Base-by-base conservation (phyloP, 2,329 filamentous ascomycete species). In the Botryotinia calthae region DNA sequence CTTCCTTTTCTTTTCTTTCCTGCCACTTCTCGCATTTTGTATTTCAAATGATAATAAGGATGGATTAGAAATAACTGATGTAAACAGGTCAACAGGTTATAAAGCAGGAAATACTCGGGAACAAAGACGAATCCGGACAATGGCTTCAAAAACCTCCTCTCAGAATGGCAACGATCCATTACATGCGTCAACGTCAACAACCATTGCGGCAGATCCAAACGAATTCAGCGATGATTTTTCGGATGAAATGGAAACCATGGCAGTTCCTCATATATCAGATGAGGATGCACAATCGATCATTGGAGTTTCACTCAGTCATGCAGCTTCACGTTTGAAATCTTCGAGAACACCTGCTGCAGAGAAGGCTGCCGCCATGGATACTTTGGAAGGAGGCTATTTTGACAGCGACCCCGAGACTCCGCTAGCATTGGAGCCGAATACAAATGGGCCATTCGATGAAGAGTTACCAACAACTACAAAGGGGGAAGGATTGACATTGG, bases 221-320 rank as follows among this genome's bases (percentile, higher is more conserved):
- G 72, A 76, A 68, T 62, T 66, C 20, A 63, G 72, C 51, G 71
- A 72, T 56, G 74, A 76, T n/a, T 31, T 72, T 8, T 73, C 72
- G 22, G 75, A 77, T 61, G 76, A 78, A 16, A 51, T 63, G 40
- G 78, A 78, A 54, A 75, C 73, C 54, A 78, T 78, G 72, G 61
- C 74, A 20, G 64, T 74, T 42, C 73, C 73, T 56, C 70, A 76
- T 70, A 73, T 78, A 40, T 74, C 79, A 22, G 77, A 86, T 72
- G 87, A 89, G 77, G 87, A 87, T 75, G 88, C 86, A 7, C 87
- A 88, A 76, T 88, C 87, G 12, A 84, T 90, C 63, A 84, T 91
- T 67, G 88, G 88, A 78, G 87, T 87, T 3, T 84, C 87, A 37
- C 85, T 91, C 75, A 90, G 87, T 78, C 84, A 84, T 10, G 83